A percentile compares a stretch with the other conserved stretches of the same genome.
These are phyloP conservation scores for Nicotiana undulata DNA, from an alignment of 257 asterid genomes.

Conservation along the genomic window DNA sequence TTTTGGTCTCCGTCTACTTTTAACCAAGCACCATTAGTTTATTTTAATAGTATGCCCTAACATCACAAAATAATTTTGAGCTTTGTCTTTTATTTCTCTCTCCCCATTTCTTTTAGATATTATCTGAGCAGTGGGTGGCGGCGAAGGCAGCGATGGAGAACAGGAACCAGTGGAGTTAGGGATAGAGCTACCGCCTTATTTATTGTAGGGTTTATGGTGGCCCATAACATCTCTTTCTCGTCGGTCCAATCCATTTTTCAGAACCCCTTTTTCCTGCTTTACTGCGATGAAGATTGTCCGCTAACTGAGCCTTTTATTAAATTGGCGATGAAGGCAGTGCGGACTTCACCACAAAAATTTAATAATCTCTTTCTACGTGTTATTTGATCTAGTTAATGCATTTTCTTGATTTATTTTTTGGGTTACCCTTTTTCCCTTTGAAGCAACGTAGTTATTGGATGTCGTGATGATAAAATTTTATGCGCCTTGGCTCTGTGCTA, in stretches of 20 bases:
- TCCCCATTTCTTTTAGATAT: conserved; percentile 23
- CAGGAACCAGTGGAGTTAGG: conserved; percentile 3
- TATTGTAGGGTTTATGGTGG: conserved; percentile 25
- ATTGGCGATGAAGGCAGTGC: background rate
- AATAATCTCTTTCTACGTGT: background rate
- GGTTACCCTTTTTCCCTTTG: background rate
- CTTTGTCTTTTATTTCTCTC: too few species aligned
- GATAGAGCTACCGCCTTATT: conserved; percentile 23
- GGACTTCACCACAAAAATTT: background rate
- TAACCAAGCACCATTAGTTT: too few species aligned
- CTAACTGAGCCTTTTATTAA: conserved; percentile 32
- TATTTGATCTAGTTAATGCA: background rate
- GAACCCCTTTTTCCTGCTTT: conserved; percentile 18
- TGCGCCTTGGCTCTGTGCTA: too few species aligned
- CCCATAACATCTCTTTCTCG: conserved; percentile 9
- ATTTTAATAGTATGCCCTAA: too few species aligned
- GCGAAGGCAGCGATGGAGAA: conserved; percentile 2
- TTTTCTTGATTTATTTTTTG: too few species aligned
- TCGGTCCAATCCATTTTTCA: background rate
- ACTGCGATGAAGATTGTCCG: conserved; percentile 69
- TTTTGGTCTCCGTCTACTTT: too few species aligned
- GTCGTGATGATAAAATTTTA: background rate
- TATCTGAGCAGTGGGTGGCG: conserved; percentile 52
- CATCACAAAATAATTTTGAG: too few species aligned
- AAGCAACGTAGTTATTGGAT: background rate